Base-by-base conservation (phyloP, 1,284 basidiomycete species). In the Coniferiporia sulphurascens region DNA sequence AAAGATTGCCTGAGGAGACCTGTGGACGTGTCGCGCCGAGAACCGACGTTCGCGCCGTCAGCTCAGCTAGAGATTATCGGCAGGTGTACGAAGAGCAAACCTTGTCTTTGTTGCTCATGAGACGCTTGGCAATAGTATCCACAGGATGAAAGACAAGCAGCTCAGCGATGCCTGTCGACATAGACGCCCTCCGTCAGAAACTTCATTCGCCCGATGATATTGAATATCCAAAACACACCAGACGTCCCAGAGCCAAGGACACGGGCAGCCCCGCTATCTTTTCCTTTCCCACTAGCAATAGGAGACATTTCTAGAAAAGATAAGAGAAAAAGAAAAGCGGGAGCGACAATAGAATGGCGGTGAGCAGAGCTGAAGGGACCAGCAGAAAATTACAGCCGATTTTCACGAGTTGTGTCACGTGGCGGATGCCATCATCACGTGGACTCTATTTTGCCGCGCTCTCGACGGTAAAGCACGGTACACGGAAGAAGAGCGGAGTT, bases 71-170 rank as follows among this genome's bases (percentile, higher is more conserved):
- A 21, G 53, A 32, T 41, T 50, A 50, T 52, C 49, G 27, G 32
- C 7, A 27, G 36, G 17, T n/a, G 58, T 13, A 21, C n/a, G 34
- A 7, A 17, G 70, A 7, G 7, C 36, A 49, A 59, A 86, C 91
- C 78, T 88, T 88, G 63, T 79, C 78, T 78, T 94, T 94, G 85
- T 98, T 98, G 72, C 93, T 95, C 96, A 98, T 98, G 63, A 99
- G 76, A 46, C 96, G 87, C 76, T 99, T 99, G 19, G 96, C 94
- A 61, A 98, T 88, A 1, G 96, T 99, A 76, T 98, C 95, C 60
- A 93, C 91, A 21, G 91, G 92, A 72, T 93, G 92, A 77, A 95
- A 94, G 48, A 94, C 83, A 66, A 96, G 74, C 60, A 99, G 82
- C 79, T 99, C 96, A 65, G 95, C 95, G 68, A 99, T 82, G 69